Base-by-base conservation (phyloP, 2,329 filamentous ascomycete genomes). In the Metarhizium humberi region DNA sequence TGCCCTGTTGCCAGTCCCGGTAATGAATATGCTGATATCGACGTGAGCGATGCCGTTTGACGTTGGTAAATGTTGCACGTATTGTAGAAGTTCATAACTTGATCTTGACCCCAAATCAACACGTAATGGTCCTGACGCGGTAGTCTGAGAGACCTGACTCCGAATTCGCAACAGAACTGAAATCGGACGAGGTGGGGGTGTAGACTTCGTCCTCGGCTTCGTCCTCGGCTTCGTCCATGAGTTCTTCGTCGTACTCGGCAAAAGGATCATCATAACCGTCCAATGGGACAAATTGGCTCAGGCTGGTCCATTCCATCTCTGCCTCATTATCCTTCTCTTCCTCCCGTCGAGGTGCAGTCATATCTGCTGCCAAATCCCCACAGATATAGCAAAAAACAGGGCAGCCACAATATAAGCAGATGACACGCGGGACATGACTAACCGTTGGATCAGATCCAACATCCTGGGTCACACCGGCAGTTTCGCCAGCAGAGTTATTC, bases 391-490 rank as follows among this genome's bases (percentile, higher is more conserved):
- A 80, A 50, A 65, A 63, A 57, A 80, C 69, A 58, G 75, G 62
- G 55, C 59, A 55, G 60, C 77, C 78, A 63, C 78, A 81, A 57
- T 70, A 66, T 54, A 76, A 67, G 67, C 77, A 81, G 57, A 74
- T 60, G 56, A 71, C 60, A 59, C 67, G 68, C 67, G 71, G 67
- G 68, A 71, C 63, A 63, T 73, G 69, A 96, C 92, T 82, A 87
- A 99, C 92, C 85, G 95, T 99, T 74, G 94, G 94, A 81, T 99
- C 94, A 68, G 90, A 92, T 69, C 87, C 90, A 67, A 99, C 92
- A 75, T 99, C 95, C 73, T 95, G 90, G 59, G 92, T 96, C 66
- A 97, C 92, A 75, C 95, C 94, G 57, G 94, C 92, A 45, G 92
- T 97, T 75, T 96, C 94, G 66, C 92, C 91, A 30, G 92, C 88